Percentiles rank a stretch among this genome's conserved stretches.
Conservation (phyloP, 805 yeast species). For the Grigorovia yakushimaensis region DNA sequence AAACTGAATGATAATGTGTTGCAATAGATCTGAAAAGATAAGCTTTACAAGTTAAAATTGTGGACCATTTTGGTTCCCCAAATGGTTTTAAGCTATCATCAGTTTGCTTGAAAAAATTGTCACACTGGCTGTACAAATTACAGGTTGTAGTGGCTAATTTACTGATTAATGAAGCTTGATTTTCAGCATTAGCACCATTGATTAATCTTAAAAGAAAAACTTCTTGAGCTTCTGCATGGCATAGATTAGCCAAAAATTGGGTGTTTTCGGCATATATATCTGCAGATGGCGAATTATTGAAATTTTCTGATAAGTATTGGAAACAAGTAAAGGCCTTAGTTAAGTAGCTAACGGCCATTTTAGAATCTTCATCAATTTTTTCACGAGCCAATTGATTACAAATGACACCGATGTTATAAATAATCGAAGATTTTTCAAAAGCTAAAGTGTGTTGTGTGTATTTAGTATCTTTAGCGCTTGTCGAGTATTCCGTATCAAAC, state of each 20-base stretch:
- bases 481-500: conserved; percentile 59
- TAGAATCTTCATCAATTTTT: conserved; percentile 37
- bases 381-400: conserved; percentile 42
- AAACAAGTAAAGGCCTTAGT: conserved; percentile 76
- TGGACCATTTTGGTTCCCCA: conserved; percentile 44
- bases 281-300: conserved; percentile 77
- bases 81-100: conserved; percentile 22
- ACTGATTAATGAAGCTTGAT: conserved; percentile 62
- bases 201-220: conserved; percentile 56
- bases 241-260: conserved; percentile 49
- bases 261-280: conserved; percentile 68
- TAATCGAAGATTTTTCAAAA: conserved; percentile 77
- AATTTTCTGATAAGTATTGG: conserved; percentile 63
- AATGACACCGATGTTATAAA: conserved; percentile 68
- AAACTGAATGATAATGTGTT: conserved; percentile 47
- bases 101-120: conserved; percentile 34
- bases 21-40: conserved; percentile 51
- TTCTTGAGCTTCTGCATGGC: conserved; percentile 87
- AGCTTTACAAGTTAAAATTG: conserved; percentile 41
- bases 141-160: conserved; percentile 62
- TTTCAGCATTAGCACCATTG: conserved; percentile 30
- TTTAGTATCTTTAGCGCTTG: conserved; percentile 23
- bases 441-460: conserved; percentile 72
- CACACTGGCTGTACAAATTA: conserved; percentile 43
- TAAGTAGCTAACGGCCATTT: conserved; percentile 48